These are phyloP conservation scores for Pseudogymnoascus sp. DNA, from an alignment of 2,329 filamentous ascomycete genomes.

Conservation along the genomic window DNA sequence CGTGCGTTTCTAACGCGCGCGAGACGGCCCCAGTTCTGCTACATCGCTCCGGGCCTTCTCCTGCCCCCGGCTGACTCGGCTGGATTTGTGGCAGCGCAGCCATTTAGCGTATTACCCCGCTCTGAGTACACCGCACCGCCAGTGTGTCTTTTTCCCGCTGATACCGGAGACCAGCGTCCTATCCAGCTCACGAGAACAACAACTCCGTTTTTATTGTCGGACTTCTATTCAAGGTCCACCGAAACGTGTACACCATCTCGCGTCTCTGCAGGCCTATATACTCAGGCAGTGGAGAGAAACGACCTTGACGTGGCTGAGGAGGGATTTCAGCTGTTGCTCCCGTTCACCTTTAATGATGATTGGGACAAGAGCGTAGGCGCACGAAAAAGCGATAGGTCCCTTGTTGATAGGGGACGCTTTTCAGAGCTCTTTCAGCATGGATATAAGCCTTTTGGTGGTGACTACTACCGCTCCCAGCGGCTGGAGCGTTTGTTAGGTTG, in stretches of 20 bases:
- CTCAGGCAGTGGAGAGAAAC: background rate
- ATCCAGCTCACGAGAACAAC: conserved; percentile 26
- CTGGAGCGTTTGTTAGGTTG: conserved; percentile 26
- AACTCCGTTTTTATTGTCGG: conserved; percentile 13
- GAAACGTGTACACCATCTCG: background rate
- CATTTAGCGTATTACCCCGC: conserved; percentile 19
- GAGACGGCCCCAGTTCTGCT: background rate
- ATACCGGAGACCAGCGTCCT: conserved; percentile 16
- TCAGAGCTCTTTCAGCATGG: conserved; percentile 31
- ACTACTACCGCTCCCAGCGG: conserved; percentile 19
- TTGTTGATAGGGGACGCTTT: conserved; percentile 17
- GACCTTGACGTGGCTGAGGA: background rate
- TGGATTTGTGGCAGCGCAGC: conserved; percentile 24
- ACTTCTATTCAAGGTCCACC: background rate
- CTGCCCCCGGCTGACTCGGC: background rate
- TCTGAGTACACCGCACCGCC: conserved; percentile 18
- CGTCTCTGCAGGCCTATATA: background rate
- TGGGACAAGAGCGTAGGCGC: background rate
- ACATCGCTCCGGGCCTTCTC: background rate
- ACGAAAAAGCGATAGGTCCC: background rate
- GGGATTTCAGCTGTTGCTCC: background rate
- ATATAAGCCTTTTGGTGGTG: conserved; percentile 30
- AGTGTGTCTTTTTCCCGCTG: conserved; percentile 26
- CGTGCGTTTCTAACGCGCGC: background rate
- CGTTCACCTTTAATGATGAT: background rate